Percentiles rank a stretch among this genome's conserved stretches.
These are phyloP conservation scores for Tillandsia fasciculata DNA, from an alignment of 176 grass and related monocot species.

Conservation along the genomic window DNA sequence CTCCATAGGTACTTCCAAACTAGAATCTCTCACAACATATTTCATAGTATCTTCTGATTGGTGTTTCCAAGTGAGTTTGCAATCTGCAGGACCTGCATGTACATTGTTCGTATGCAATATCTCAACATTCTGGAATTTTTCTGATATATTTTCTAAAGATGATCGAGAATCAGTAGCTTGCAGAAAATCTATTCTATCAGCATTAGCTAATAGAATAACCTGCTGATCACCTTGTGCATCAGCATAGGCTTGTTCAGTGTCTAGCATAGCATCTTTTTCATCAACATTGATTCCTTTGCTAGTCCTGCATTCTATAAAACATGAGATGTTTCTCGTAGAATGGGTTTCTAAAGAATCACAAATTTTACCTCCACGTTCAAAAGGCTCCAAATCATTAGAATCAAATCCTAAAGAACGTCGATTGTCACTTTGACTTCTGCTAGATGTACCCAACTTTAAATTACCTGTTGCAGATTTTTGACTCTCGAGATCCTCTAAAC, in stretches of 20 bases:
- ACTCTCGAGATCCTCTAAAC: conserved; percentile 53
- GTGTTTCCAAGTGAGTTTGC: background rate
- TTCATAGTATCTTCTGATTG: background rate
- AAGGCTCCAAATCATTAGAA: conserved; percentile 20
- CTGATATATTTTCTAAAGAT: conserved; percentile 15
- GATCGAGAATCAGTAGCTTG: conserved; percentile 12
- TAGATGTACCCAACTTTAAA: conserved; percentile 2
- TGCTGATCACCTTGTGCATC: conserved; percentile 21
- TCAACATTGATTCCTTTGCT: conserved; percentile 21
- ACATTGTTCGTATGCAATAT: conserved; percentile 15
- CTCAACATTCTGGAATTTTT: conserved; percentile 23
- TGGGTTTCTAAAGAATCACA: conserved; percentile 11
- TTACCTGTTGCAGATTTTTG: conserved; percentile 25
- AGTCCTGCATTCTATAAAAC: conserved; percentile 5
- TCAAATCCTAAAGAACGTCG: conserved; percentile 11
- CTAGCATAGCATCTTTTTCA: conserved; percentile 23
- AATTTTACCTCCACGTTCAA: conserved; percentile 5
- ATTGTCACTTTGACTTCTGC: background rate
- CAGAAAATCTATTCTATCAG: conserved; percentile 12
- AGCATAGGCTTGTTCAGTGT: conserved; percentile 18
- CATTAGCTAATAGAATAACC: conserved; percentile 18
- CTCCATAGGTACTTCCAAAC: background rate
- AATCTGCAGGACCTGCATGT: conserved; percentile 19
- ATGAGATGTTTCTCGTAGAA: conserved; percentile 8
- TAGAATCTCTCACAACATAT: background rate